Evolutionary conservation across 148 eudicot genomes (phyloP).

Genomic region (Dianthus caryophyllus): DNA sequence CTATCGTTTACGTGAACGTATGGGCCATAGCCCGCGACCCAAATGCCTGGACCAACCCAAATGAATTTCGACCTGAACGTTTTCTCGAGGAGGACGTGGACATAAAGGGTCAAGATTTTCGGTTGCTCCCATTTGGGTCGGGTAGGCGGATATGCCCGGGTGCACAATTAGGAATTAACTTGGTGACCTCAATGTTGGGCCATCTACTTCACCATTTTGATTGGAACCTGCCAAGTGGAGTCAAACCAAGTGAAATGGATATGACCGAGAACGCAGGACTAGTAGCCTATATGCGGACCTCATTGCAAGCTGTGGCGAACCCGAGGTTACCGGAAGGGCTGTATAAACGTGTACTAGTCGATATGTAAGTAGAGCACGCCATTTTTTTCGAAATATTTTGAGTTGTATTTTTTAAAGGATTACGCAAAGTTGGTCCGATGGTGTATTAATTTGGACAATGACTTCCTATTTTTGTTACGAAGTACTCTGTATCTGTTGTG

Average conservation of each 20-base stretch:
- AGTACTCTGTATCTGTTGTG: not conserved
- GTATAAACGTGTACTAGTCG: constrained; percentile 50
- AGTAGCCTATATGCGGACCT: constrained; percentile 59
- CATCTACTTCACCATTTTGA: constrained; percentile 67
- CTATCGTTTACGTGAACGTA: constrained; percentile 58
- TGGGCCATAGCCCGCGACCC: constrained; percentile 83
- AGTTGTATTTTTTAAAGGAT: not conserved
- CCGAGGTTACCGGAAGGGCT: constrained; percentile 60
- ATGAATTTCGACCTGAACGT: constrained; percentile 62
- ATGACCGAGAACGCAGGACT: constrained; percentile 64
- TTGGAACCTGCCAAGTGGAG: constrained; percentile 52
- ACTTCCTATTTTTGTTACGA: constrained; percentile 1
- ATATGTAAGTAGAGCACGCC: constrained; percentile 20
- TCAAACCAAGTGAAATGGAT: constrained; percentile 59
- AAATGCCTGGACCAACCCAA: constrained; percentile 44
- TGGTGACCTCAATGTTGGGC: constrained; percentile 72
- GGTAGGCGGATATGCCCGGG: constrained; percentile 80
- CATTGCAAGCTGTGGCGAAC: constrained; percentile 49
- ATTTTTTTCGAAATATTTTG: not conserved
- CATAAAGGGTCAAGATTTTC: constrained; percentile 65
- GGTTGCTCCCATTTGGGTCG: constrained; percentile 70
- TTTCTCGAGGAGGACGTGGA: constrained; percentile 67
- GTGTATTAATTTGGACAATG: not conserved
- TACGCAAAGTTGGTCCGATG: not conserved
- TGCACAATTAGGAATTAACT: constrained; percentile 60